These are phyloP conservation scores for Lipomyces chichibuensis DNA, from an alignment of 805 yeast genomes.

Conservation along the genomic window DNA sequence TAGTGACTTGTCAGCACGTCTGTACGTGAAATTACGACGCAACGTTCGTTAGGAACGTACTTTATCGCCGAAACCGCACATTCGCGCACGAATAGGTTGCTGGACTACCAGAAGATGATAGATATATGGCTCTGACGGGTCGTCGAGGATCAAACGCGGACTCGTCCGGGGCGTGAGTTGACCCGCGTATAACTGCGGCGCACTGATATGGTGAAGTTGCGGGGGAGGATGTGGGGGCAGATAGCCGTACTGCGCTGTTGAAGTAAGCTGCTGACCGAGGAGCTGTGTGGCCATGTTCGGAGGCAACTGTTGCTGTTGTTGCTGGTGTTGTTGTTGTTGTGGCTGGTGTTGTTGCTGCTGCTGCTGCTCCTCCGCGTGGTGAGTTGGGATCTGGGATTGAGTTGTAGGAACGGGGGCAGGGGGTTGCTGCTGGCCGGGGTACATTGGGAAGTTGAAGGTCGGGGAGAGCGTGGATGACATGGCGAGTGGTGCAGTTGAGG, in stretches of 20 bases:
- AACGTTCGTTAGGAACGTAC: slow-evolving; percentile 33
- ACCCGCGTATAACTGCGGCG: background rate
- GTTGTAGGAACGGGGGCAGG: background rate
- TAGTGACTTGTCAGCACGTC: background rate
- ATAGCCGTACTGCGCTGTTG: slow-evolving; percentile 4
- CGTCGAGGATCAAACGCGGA: slow-evolving; percentile 8
- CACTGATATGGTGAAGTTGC: background rate
- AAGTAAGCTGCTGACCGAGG: background rate
- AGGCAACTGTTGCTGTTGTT: slow-evolving; percentile 16
- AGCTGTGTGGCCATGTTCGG: background rate
- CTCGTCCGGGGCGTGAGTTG: background rate
- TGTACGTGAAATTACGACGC: background rate
- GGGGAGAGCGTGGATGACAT: slow-evolving; percentile 7
- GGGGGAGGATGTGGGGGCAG: slow-evolving; percentile 16
- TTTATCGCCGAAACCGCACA: slow-evolving; percentile 53
- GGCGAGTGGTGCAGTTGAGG: background rate
- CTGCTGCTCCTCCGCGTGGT: background rate
- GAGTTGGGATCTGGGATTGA: background rate
- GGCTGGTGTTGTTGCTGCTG: slow-evolving; percentile 9
- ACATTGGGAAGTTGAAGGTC: background rate
- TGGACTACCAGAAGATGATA: slow-evolving; percentile 46
- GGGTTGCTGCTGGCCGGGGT: slow-evolving; percentile 4
- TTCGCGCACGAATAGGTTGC: slow-evolving; percentile 52
- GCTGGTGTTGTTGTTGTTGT: background rate
- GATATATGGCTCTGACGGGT: slow-evolving; percentile 28